These are phyloP conservation scores for Mycothermus thermophilus DNA, from an alignment of 495 filamentous ascomycete genomes.

Conservation along the genomic window DNA sequence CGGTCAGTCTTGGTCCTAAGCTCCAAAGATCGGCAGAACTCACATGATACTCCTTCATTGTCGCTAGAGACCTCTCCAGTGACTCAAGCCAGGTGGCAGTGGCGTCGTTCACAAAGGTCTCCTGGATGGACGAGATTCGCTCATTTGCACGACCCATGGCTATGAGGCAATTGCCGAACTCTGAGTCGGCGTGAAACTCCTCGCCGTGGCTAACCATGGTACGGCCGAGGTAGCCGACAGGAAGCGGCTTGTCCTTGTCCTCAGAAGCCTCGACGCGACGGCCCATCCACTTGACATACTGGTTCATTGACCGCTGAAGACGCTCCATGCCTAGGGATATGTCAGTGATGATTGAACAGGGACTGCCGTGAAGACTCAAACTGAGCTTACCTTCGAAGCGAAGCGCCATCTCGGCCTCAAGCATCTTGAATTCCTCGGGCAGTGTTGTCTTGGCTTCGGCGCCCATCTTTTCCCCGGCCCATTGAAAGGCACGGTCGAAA, in stretches of 20 bases:
- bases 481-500: slow-evolving; percentile 94
- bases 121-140: slow-evolving; percentile 73
- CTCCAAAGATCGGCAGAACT: slow-evolving; percentile 1
- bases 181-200: slow-evolving; percentile 82
- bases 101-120: slow-evolving; percentile 67
- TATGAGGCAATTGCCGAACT: slow-evolving; percentile 81
- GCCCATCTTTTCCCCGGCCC: slow-evolving; percentile 96
- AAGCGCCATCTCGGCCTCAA: slow-evolving; percentile 87
- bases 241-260: slow-evolving; percentile 64
- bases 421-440: slow-evolving; percentile 83
- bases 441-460: slow-evolving; percentile 77
- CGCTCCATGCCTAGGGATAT: slow-evolving; percentile 63
- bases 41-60: slow-evolving; percentile 96
- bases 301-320: slow-evolving; percentile 76
- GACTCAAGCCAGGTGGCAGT: slow-evolving; percentile 86
- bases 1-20: neutral
- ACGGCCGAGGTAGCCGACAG: slow-evolving; percentile 67
- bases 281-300: slow-evolving; percentile 82
- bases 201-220: slow-evolving; percentile 88
- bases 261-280: slow-evolving; percentile 75
- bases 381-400: slow-evolving; percentile 65
- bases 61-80: slow-evolving; percentile 72
- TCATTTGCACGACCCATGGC: slow-evolving; percentile 79
- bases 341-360: slow-evolving; percentile 1
- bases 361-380: neutral